phyloP scores from a whole-genome alignment of 192 early-diverging fungal species.

The Entomortierella chlamydospora region DNA sequence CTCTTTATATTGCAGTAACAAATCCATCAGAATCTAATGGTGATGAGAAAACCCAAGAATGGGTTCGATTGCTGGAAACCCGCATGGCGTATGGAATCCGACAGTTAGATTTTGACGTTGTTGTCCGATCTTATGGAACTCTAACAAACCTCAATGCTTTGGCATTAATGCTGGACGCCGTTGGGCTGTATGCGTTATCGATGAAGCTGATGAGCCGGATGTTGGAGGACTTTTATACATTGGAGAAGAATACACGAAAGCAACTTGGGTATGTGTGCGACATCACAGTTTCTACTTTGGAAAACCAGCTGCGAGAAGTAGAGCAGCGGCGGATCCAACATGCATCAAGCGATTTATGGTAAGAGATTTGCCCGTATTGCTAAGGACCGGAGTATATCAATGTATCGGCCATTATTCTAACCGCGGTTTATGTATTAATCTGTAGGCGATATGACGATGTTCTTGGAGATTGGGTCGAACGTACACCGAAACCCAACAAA shows the following conservation, averaged over 20 bases:
- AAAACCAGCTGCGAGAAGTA: slow-evolving; percentile 12
- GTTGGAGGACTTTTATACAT: slow-evolving; percentile 5
- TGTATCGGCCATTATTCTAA: neutral
- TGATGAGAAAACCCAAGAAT: neutral
- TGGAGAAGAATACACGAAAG: neutral
- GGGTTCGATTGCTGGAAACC: slow-evolving; percentile 6
- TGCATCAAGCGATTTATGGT: slow-evolving; percentile 7
- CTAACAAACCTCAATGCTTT: slow-evolving; percentile 31
- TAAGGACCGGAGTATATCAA: neutral
- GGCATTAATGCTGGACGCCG: slow-evolving; percentile 29
- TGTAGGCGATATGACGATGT: slow-evolving; percentile 35
- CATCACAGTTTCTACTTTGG: slow-evolving; percentile 8
- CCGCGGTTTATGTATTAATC: neutral
- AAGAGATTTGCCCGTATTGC: neutral
- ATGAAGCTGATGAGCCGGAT: slow-evolving; percentile 28
- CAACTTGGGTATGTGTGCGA: slow-evolving; percentile 10
- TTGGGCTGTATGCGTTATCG: slow-evolving; percentile 26
- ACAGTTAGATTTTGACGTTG: slow-evolving; percentile 23
- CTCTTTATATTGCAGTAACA: slow-evolving; percentile 24
- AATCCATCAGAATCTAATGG: neutral
- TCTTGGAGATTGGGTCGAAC: slow-evolving; percentile 36
- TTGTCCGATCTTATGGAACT: slow-evolving; percentile 13
- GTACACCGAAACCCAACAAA: neutral
- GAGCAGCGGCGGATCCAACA: neutral
- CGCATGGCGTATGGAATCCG: neutral